Conservation (phyloP, 2,329 filamentous ascomycete genomes). For the Colletotrichum limetticola region DNA sequence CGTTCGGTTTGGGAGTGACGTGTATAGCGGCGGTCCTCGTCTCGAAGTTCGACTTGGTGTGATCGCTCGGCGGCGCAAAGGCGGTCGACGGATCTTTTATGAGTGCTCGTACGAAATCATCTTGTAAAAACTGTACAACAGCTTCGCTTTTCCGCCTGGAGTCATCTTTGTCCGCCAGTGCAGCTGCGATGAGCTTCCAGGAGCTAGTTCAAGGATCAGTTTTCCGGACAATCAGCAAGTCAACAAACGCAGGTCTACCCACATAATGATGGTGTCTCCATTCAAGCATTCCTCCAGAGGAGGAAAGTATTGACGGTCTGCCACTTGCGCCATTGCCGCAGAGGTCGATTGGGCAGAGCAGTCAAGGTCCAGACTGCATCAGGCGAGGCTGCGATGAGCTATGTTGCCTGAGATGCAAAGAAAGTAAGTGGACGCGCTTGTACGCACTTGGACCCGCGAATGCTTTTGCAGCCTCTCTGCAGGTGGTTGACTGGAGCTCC, state of each 20-base stretch:
- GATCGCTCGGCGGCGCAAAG: conserved; percentile 71
- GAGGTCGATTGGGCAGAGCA: conserved; percentile 40
- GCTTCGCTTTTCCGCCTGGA: conserved; percentile 62
- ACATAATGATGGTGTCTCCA: conserved; percentile 85
- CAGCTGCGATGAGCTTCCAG: conserved; percentile 69
- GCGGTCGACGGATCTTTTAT: conserved; percentile 76
- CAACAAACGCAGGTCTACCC: conserved; percentile 50
- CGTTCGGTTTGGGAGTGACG: conserved; percentile 74
- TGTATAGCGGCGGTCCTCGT: conserved; percentile 90
- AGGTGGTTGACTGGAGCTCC: conserved; percentile 31
- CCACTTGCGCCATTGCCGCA: conserved; percentile 76
- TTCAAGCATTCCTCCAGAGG: conserved; percentile 86
- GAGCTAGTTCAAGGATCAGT: conserved; percentile 56
- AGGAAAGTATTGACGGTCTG: conserved; percentile 81
- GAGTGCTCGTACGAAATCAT: conserved; percentile 74
- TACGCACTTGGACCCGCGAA: conserved; percentile 29
- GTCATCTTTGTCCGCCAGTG: conserved; percentile 66
- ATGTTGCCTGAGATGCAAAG: conserved; percentile 42
- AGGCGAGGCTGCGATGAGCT: conserved; percentile 34
- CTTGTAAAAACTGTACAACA: conserved; percentile 76
- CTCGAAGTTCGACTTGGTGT: conserved; percentile 79
- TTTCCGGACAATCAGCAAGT: conserved; percentile 10
- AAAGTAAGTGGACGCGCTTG: conserved; percentile 32
- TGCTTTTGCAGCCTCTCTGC: conserved; percentile 34
- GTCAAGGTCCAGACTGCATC: conserved; percentile 34